Evolutionary conservation across 495 filamentous ascomycete species (phyloP).

Genomic region (Xylaria telfairii): DNA sequence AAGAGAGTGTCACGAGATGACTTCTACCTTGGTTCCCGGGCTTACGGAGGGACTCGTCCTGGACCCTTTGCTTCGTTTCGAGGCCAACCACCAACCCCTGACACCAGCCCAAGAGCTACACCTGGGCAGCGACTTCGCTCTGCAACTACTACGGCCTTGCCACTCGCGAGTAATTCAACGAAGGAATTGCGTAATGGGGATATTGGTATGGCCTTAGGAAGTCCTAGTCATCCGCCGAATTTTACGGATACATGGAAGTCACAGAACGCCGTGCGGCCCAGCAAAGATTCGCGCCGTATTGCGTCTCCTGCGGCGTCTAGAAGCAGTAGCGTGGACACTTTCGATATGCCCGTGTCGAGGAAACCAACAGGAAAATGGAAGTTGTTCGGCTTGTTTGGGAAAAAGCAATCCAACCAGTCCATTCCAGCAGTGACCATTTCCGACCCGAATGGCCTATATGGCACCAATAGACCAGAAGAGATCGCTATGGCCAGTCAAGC

Average conservation of each 20-base stretch:
- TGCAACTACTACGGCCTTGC: slow-evolving; percentile 22
- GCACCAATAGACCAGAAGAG: slow-evolving; percentile 14
- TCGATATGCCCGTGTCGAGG: slow-evolving; percentile 49
- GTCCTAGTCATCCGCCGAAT: slow-evolving; percentile 46
- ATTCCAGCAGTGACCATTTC: slow-evolving; percentile 19
- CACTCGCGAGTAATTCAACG: slow-evolving; percentile 50
- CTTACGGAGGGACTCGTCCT: slow-evolving; percentile 30
- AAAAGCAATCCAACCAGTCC: slow-evolving; percentile 41
- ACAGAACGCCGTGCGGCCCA: slow-evolving; percentile 26
- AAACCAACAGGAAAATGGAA: slow-evolving; percentile 57
- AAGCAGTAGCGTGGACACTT: slow-evolving; percentile 33
- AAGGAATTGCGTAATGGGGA: slow-evolving; percentile 38
- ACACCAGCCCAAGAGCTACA: slow-evolving; percentile 41
- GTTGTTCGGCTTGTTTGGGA: slow-evolving; percentile 58
- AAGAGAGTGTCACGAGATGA: slow-evolving; percentile 56
- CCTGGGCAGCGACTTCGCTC: background rate
- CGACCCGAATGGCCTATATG: slow-evolving; percentile 28
- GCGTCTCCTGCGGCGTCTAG: slow-evolving; percentile 35
- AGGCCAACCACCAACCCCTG: slow-evolving; percentile 51
- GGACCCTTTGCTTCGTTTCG: slow-evolving; percentile 41
- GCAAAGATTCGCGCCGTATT: slow-evolving; percentile 24
- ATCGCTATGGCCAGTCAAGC: background rate
- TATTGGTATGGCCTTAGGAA: slow-evolving; percentile 67
- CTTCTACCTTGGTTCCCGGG: slow-evolving; percentile 44
- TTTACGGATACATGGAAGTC: slow-evolving; percentile 26